Evolutionary conservation across 805 yeast species (phyloP).

Genomic region (Torulaspora microellipsoides): DNA sequence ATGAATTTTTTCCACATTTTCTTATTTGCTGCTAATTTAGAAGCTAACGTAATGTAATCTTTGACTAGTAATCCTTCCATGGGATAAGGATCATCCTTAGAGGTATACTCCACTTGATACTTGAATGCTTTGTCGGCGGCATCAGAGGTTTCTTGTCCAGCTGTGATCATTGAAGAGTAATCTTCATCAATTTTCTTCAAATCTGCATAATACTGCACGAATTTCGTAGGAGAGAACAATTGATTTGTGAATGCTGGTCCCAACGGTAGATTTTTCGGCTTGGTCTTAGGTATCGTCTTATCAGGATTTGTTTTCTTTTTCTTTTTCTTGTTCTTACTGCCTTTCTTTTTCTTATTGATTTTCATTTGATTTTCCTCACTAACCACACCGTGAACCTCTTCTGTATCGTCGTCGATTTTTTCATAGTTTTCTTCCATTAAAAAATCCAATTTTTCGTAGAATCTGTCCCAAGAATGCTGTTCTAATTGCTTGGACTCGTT

Average conservation of each 20-base stretch:
- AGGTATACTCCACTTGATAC: constrained; percentile 64
- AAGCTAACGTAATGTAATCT: constrained; percentile 58
- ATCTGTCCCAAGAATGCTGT: constrained; percentile 52
- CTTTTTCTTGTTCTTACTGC: constrained; percentile 19
- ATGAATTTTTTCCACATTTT: constrained; percentile 54
- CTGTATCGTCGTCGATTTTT: constrained; percentile 9
- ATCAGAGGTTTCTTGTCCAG: constrained; percentile 59
- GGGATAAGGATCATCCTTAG: constrained; percentile 54
- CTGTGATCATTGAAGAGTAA: constrained; percentile 42
- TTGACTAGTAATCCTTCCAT: constrained; percentile 53
- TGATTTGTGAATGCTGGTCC: constrained; percentile 80
- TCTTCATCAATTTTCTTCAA: constrained; percentile 44
- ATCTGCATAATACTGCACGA: constrained; percentile 72
- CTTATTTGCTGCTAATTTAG: constrained; percentile 47
- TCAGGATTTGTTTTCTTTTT: constrained; percentile 39
- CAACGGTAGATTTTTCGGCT: constrained; percentile 48
- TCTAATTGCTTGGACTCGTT: constrained; percentile 10
- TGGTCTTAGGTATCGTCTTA: constrained; percentile 56
- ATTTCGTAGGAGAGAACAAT: constrained; percentile 65
- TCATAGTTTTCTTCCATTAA: constrained; percentile 20
- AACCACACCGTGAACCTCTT: constrained; percentile 17
- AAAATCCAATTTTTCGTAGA: constrained; percentile 48
- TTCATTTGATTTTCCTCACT: constrained; percentile 8
- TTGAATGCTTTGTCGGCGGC: constrained; percentile 43
- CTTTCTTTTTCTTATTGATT: constrained; percentile 24